Evolutionary conservation across 2,329 filamentous ascomycete species (phyloP), one percentile per base, ranked within the genome.

Genomic region (Fusarium tanahbumbuense): DNA sequence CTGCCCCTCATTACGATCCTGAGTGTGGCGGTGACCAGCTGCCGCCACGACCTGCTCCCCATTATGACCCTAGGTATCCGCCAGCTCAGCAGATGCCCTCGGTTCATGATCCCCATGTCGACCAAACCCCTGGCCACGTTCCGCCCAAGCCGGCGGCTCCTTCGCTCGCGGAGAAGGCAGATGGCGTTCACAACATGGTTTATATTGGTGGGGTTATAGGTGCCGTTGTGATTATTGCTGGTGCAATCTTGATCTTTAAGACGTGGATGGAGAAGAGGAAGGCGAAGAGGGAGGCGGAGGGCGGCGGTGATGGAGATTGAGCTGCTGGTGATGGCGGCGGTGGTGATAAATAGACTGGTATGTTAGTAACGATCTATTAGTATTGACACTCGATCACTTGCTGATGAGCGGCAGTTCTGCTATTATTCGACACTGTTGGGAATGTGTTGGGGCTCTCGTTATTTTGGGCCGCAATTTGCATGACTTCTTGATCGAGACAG

Each of bases 321-420:
- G 30, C 13, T 32, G 30, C 13, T 8, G 32, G 16, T 18, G 32
- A 34, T 16, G 32, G 32, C 4, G 30, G 15, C 0, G 32, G 32
- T 18, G 34, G 18, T 37, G 18, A 11, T 12, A 37, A 37, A 7
- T 37, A 37, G 9, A n/a, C 34, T 1, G 0, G 0, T 12, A 4
- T 37, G 10, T n/a, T 0, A n/a, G 10, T 37, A 0, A n/a, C 6
- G 3, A 37, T 37, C 18, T n/a, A n/a, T 6, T 0, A 18, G 16
- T 37, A 1, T 7, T 37, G 5, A 7, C 18, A 37, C 16, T 7
- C 3, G 5, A 2, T n/a, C 16, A n/a, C 18, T n/a, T 37, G 34
- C 34, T 34, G 32, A 34, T 34, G 7, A 34, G 16, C 2, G 32
- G 6, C 9, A 37, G 18, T 37, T 37, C 18, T 37, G 9, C 32